Evolutionary conservation across 352 stramenopile species (phyloP).

Genomic region (Globisporangium rhizosaccharum): DNA sequence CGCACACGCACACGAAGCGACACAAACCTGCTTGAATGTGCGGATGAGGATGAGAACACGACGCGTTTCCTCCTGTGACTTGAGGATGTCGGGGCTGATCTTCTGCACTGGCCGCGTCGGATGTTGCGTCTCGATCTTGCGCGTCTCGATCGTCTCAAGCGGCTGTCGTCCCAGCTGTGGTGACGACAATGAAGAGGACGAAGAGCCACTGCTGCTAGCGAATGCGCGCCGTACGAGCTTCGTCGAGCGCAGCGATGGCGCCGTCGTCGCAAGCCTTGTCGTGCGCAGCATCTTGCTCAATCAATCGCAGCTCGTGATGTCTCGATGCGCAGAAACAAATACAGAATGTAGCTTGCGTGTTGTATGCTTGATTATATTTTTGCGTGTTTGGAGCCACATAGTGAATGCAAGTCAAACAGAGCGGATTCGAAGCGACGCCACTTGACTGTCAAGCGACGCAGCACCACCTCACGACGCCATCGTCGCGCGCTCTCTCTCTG

Average conservation of each 20-base stretch:
- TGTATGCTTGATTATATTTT: too few relatives aligned
- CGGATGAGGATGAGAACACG: constrained; percentile 79
- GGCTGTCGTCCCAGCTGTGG: not conserved
- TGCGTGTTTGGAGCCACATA: too few relatives aligned
- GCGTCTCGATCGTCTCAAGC: constrained; percentile 8
- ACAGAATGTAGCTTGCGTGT: too few relatives aligned
- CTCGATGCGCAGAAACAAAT: too few relatives aligned
- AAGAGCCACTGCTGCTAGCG: not conserved
- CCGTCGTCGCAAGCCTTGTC: not conserved
- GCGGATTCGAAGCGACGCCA: too few relatives aligned
- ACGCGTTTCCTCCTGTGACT: constrained; percentile 82
- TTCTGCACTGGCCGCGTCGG: constrained; percentile 35
- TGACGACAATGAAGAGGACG: not conserved
- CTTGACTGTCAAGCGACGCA: too few relatives aligned
- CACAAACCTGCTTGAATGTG: constrained; percentile 75
- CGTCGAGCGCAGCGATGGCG: too few relatives aligned
- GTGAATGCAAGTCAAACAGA: too few relatives aligned
- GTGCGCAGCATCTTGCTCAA: constrained; percentile 18
- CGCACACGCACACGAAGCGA: not conserved
- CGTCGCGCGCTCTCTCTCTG: too few relatives aligned
- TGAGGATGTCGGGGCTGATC: constrained; percentile 71
- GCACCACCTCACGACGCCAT: too few relatives aligned
- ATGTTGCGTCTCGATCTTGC: constrained; percentile 14
- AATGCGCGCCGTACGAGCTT: too few relatives aligned
- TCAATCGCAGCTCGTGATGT: too few relatives aligned